Evolutionary conservation across 2,329 filamentous ascomycete species (phyloP).

Genomic region (Clonostachys byssicola): DNA sequence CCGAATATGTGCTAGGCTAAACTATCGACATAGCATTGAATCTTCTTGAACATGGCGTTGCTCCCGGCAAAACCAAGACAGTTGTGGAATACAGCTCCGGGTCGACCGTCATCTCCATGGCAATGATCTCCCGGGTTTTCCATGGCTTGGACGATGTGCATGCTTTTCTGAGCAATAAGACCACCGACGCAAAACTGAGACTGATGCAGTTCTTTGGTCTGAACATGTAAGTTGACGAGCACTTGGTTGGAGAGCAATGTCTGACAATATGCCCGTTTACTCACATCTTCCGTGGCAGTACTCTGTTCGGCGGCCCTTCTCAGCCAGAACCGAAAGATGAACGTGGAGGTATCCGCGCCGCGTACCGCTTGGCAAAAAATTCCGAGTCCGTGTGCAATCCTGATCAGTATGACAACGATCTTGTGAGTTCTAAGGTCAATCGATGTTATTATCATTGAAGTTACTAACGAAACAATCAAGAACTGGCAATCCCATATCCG

Average conservation of each 20-base stretch:
- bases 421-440: constrained; percentile 14
- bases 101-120: constrained; percentile 57
- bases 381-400: constrained; percentile 29
- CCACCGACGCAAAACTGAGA: constrained; percentile 7
- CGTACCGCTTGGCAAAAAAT: constrained; percentile 32
- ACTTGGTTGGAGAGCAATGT: no score
- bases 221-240: constrained; percentile 4
- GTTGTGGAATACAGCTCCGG: constrained; percentile 60
- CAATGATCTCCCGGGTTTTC: constrained; percentile 6
- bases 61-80: constrained; percentile 35
- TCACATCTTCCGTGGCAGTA: constrained; percentile 18
- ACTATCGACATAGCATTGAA: constrained; percentile 32
- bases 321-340: constrained; percentile 50
- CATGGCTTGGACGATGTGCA: constrained; percentile 23
- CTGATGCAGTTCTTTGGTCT: constrained; percentile 12
- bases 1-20: constrained; percentile 7
- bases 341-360: constrained; percentile 47
- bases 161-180: constrained; percentile 42
- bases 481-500: constrained; percentile 50
- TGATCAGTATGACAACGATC: constrained; percentile 11
- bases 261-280: no score
- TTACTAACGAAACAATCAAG: constrained; percentile 28
- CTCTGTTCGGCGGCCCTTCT: constrained; percentile 54
- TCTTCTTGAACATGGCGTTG: constrained; percentile 32
- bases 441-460: constrained; percentile 55